Evolutionary conservation across 73 alveolate genomes (phyloP).

Genomic region (Paramecium primaurelia): DNA sequence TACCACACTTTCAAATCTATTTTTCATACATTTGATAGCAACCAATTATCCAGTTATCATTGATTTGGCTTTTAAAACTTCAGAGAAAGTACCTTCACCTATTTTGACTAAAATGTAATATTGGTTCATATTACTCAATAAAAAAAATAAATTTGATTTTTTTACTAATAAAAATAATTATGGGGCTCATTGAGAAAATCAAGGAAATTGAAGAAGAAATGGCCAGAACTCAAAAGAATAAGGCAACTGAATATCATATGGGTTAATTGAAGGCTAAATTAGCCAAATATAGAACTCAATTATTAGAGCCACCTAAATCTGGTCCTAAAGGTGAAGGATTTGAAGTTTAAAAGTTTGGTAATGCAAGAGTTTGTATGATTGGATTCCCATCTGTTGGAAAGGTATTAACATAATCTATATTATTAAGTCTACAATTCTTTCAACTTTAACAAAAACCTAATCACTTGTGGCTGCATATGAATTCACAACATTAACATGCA

Average conservation of each 20-base stretch:
- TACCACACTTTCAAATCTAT: constrained; percentile 69
- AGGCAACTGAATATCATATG: constrained; percentile 99
- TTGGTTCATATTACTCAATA: background rate
- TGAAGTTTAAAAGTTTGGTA: constrained; percentile 99
- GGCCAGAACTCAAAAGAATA: constrained; percentile 99
- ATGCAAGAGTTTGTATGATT: constrained; percentile 99
- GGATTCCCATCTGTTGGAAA: constrained; percentile 89
- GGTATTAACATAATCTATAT: constrained; percentile 58
- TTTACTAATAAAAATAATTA: constrained; percentile 44
- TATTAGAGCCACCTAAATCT: constrained; percentile 91
- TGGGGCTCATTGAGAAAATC: constrained; percentile 96
- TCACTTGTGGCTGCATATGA: constrained; percentile 99
- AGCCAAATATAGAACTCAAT: constrained; percentile 82
- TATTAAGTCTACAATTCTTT: constrained; percentile 91
- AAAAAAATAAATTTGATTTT: background rate
- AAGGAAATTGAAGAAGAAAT: constrained; percentile 96
- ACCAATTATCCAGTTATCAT: constrained; percentile 82
- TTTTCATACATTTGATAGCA: constrained; percentile 89
- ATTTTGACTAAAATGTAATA: constrained; percentile 24
- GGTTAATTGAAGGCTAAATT: constrained; percentile 92
- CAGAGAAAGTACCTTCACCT: constrained; percentile 90
- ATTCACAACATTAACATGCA: constrained; percentile 99
- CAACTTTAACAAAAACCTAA: constrained; percentile 96
- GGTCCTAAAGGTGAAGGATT: constrained; percentile 97
- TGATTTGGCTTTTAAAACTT: constrained; percentile 80